Evolutionary conservation across 1,139 yeast species (phyloP), one percentile per base, ranked within the genome.

Genomic region (Debaryomyces subglobosus): DNA sequence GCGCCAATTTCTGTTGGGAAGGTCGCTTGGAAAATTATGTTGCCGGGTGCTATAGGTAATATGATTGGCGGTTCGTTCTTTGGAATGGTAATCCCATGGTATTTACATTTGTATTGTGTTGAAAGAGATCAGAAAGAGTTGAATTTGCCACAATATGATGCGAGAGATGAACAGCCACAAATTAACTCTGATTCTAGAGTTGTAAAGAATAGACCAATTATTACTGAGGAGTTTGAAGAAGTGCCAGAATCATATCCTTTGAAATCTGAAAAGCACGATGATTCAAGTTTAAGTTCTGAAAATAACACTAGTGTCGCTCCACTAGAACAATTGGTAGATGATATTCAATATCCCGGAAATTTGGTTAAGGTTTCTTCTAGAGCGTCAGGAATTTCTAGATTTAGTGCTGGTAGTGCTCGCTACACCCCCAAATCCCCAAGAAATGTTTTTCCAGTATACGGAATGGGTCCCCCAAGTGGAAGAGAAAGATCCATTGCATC

Each of bases 101-200:
- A 85, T 58, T 70, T 85, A 55, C 95, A 87, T 61, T 59, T 87
- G 46, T 76, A 79, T 35, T 86, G 83, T 41, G 90, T 87, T 27
- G 95, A 87, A 61, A 67, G 78, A 51, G 95, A 87, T 65, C 80
- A 82, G 63, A 75, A 74, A 53, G 61, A 69, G 45, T 69, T 86
- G 63, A 74, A 81, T 32, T 72, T 87, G 52, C 95, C 95, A 7
- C 69, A 72, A 42, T 86, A 79, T 55, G 91, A 85, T 34, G 82
- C 84, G 45, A 76, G 84, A 56, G 95, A 87, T 66, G 94, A 86
- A 62, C 94, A 86, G 58, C 94, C 95, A 2, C 87, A 86, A 59
- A 68, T 86, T 54, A 84, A 84, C 55, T 76, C 81, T 70, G 95
- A 87, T 62, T 86, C 92, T 3, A 77, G 94, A 66, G 94, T 87